Evolutionary conservation across 768 basidiomycete species (phyloP), one percentile per base, ranked within the genome.

Genomic region (Amanita exitialis): DNA sequence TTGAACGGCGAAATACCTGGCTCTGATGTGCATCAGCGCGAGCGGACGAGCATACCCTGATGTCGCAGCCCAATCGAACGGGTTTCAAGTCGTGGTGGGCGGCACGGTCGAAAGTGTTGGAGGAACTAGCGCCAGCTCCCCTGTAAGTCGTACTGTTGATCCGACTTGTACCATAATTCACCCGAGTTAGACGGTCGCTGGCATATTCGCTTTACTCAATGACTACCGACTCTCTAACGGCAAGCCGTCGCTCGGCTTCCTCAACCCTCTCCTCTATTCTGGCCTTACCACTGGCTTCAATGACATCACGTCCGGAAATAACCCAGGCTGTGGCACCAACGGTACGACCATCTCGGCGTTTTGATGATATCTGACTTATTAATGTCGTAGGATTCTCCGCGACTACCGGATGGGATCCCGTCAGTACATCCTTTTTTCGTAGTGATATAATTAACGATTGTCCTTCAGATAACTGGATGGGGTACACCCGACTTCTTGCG

Each of bases 401-500:
- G 30, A 60, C 60, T 3, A 54, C 57, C 32, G 77, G 76, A 10
- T 78, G 76, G 76, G 76, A 80, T 61, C 77, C 78, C 38, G 76
- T 77, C 61, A 63, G 73, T 59, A 25, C n/a, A 43, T 50, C 18
- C 12, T 15, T 43, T 21, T 36, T 27, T 27, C 32, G 8, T 32
- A 43, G 35, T n/a, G 27, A 28, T 56, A 27, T 36, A 6, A 20
- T 51, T 32, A 54, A 49, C 12, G 23, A 18, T 27, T 6, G 5
- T 27, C 37, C 20, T 41, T 20, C 53, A 77, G 76, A 72, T 82
- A 49, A 83, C 80, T 37, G 80, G 80, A 15, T 64, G 80, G 20
- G 81, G 82, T 3, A 82, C 79, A 4, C 80, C 80, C 13, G 73
- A 82, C 57, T 84, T 80, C 61, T 58, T 67, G 43, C 72, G 70